Evolutionary conservation across 768 basidiomycete species (phyloP).

Genomic region (Pulveroboletus frians): DNA sequence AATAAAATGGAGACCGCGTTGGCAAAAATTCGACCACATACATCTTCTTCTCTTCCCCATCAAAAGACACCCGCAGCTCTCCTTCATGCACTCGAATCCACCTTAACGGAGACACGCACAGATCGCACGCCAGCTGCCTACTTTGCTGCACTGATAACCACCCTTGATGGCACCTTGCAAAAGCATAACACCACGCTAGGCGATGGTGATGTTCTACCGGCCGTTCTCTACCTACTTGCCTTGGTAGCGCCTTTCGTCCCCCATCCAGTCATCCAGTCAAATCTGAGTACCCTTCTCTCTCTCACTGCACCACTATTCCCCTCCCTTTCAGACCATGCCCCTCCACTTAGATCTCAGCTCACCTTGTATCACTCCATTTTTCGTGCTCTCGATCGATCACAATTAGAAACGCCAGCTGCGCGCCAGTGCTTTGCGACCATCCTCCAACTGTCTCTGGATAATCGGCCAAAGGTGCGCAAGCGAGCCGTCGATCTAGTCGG

Average conservation of each 20-base stretch:
- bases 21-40: constrained; percentile 83
- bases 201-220: constrained; percentile 48
- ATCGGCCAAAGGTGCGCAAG: constrained; percentile 90
- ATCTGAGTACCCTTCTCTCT: constrained; percentile 64
- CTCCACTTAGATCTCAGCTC: constrained; percentile 82
- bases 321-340: constrained; percentile 55
- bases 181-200: constrained; percentile 61
- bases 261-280: constrained; percentile 71
- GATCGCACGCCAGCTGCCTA: constrained; percentile 82
- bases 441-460: constrained; percentile 78
- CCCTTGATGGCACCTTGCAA: constrained; percentile 72
- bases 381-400: constrained; percentile 61
- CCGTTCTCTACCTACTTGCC: constrained; percentile 36
- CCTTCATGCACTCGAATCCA: constrained; percentile 79
- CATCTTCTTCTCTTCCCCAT: constrained; percentile 72
- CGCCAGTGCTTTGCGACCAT: constrained; percentile 84
- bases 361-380: constrained; percentile 69
- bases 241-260: constrained; percentile 47
- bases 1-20: constrained; percentile 59
- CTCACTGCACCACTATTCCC: constrained; percentile 80
- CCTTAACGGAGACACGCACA: constrained; percentile 62
- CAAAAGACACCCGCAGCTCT: constrained; percentile 88
- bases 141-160: constrained; percentile 86
- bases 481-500: constrained; percentile 82
- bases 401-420: constrained; percentile 61